Evolutionary conservation across 768 basidiomycete genomes (phyloP).

Genomic region (Mycena albidolilacea): DNA sequence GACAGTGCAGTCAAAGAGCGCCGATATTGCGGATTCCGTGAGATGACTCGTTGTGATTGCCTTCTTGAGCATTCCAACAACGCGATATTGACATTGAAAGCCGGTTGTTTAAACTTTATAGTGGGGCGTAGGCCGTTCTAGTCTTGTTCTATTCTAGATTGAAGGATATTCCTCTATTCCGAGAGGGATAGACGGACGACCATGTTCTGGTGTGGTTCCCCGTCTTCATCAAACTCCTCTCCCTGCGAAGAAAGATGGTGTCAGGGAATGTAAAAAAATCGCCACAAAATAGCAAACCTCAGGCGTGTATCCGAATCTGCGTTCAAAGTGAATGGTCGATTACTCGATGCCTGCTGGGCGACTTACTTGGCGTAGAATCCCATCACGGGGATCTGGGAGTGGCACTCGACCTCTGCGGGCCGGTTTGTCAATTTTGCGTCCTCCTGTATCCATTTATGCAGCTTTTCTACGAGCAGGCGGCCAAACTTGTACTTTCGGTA

Average conservation of each 20-base stretch:
- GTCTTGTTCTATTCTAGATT: too few species aligned
- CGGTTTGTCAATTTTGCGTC: conserved; percentile 55
- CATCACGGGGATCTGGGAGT: conserved; percentile 82
- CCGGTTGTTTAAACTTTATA: too few species aligned
- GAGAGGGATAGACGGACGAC: conserved; percentile 64
- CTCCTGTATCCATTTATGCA: conserved; percentile 72
- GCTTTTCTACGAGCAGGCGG: conserved; percentile 70
- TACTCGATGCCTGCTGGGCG: not conserved
- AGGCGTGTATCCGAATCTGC: conserved; percentile 77
- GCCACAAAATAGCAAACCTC: conserved; percentile 58
- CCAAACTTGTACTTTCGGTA: conserved; percentile 79
- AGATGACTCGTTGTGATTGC: too few species aligned
- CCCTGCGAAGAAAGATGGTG: conserved; percentile 61
- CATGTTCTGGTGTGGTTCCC: conserved; percentile 91
- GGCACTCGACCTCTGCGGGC: conserved; percentile 63
- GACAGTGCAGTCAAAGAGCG: too few species aligned
- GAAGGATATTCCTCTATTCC: conserved; percentile 15
- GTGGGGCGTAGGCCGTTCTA: too few species aligned
- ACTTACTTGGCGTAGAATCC: conserved; percentile 84
- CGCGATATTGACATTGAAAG: too few species aligned
- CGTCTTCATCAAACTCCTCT: conserved; percentile 84
- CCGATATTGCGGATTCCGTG: too few species aligned
- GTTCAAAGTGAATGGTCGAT: conserved; percentile 37
- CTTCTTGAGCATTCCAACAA: too few species aligned
- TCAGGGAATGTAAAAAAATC: not conserved